A percentile compares a stretch with the other conserved stretches of the same genome.
Conservation (phyloP, 371 early-diverging fungal genomes). For the Mucor saturninus region DNA sequence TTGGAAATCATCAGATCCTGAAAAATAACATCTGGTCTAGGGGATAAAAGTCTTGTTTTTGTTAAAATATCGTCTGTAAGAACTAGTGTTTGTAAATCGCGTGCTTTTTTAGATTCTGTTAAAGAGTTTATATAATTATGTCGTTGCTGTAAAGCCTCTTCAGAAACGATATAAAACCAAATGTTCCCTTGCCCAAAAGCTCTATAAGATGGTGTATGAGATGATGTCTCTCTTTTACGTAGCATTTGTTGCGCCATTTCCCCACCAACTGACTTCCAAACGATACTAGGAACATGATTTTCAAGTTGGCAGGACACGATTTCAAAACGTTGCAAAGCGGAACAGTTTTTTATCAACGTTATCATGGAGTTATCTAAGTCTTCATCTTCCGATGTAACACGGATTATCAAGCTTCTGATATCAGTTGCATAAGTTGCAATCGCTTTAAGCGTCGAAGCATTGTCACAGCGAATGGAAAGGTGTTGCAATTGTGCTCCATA, state of each 20-base stretch:
- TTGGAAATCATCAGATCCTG: no score
- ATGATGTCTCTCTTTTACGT: background rate
- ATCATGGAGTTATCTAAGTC: background rate
- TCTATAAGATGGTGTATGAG: background rate
- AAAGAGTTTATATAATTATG: background rate
- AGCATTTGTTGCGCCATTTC: background rate
- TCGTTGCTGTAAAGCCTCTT: constrained; percentile 1
- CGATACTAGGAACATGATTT: background rate
- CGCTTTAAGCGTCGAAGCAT: constrained; percentile 6
- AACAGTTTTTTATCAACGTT: background rate
- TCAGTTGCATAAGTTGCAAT: constrained; percentile 20
- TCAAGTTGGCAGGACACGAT: background rate
- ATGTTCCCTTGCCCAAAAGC: background rate
- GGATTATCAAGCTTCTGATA: constrained; percentile 17
- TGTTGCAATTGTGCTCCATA: constrained; percentile 26
- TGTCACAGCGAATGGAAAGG: constrained; percentile 23
- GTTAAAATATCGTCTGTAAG: background rate
- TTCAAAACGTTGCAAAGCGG: background rate
- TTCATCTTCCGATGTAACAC: constrained; percentile 5
- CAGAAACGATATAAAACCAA: constrained; percentile 3
- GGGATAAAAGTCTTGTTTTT: background rate
- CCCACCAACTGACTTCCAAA: no score
- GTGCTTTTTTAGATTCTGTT: background rate
- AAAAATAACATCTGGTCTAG: background rate
- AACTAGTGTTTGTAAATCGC: background rate